Evolutionary conservation across 169 alveolate genomes (phyloP).

Genomic region (Hepatocystis sp.): DNA sequence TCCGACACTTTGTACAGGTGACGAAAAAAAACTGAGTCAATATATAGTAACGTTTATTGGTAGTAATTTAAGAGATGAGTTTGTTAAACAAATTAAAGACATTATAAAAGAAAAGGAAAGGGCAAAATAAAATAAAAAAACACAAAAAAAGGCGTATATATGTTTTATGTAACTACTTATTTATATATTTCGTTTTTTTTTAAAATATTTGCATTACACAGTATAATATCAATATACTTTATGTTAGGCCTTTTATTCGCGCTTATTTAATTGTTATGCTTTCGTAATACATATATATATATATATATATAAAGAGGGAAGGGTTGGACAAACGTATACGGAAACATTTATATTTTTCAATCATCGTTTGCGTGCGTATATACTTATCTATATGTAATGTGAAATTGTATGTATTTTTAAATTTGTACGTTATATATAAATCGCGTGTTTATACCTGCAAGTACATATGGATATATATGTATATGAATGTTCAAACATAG

Average conservation of each 20-base stretch:
- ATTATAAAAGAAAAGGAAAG: slow-evolving; percentile 14
- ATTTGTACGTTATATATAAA: too few species aligned
- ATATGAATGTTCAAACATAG: neutral
- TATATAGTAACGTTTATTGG: slow-evolving; percentile 60
- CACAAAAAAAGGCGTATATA: neutral
- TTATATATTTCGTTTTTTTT: slow-evolving; percentile 2
- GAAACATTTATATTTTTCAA: too few species aligned
- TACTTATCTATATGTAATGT: too few species aligned
- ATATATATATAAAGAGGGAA: neutral
- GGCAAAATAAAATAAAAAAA: neutral
- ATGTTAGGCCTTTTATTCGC: too few species aligned
- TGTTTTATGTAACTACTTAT: neutral
- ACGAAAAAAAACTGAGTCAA: slow-evolving; percentile 53
- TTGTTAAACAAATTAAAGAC: slow-evolving; percentile 24
- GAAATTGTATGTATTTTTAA: too few species aligned
- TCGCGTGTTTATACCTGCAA: neutral
- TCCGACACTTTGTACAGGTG: slow-evolving; percentile 9
- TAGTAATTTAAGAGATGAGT: slow-evolving; percentile 52
- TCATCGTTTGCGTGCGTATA: too few species aligned
- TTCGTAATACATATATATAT: slow-evolving; percentile 1
- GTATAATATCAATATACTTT: too few species aligned
- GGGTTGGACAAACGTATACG: too few species aligned
- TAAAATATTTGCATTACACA: neutral
- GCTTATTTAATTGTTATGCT: too few species aligned
- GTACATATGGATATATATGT: neutral